Evolutionary conservation across 257 asterid species (phyloP).

Genomic region (Nicotiana sylvestris): DNA sequence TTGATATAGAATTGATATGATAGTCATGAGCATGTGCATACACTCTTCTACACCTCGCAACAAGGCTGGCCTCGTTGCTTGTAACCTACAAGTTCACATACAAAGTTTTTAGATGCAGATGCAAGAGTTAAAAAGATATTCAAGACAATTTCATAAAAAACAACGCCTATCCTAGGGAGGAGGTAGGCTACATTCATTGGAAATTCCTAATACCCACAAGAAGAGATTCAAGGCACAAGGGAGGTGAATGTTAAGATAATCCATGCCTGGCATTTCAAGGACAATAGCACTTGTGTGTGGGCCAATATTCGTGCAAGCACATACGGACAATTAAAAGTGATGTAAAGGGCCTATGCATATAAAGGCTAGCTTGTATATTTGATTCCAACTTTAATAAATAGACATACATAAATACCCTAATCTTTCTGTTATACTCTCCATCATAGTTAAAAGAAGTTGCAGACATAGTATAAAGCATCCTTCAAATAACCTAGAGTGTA

Average conservation of each 20-base stretch:
- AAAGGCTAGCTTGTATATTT: background rate
- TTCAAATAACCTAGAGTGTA: background rate
- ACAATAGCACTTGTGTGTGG: background rate
- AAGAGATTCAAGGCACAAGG: background rate
- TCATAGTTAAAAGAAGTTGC: background rate
- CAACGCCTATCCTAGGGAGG: background rate
- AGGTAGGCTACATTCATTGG: background rate
- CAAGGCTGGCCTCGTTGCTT: conserved; percentile 75
- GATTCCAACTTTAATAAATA: background rate
- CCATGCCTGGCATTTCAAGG: background rate
- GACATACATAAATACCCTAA: background rate
- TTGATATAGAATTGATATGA: conserved; percentile 96
- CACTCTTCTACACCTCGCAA: conserved; percentile 91
- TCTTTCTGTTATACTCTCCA: background rate
- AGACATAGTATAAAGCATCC: background rate
- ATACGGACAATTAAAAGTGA: background rate
- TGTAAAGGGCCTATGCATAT: background rate
- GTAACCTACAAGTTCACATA: conserved; percentile 45
- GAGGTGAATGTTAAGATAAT: background rate
- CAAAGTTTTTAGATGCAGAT: background rate
- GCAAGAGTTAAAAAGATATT: background rate
- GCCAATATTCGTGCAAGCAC: background rate
- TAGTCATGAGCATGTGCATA: conserved; percentile 99
- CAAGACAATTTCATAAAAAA: background rate
- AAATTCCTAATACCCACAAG: background rate